Percentiles rank a stretch among this genome's conserved stretches.
phyloP scores from a whole-genome alignment of 192 early-diverging fungal species.

The Coemansia reversa region DNA sequence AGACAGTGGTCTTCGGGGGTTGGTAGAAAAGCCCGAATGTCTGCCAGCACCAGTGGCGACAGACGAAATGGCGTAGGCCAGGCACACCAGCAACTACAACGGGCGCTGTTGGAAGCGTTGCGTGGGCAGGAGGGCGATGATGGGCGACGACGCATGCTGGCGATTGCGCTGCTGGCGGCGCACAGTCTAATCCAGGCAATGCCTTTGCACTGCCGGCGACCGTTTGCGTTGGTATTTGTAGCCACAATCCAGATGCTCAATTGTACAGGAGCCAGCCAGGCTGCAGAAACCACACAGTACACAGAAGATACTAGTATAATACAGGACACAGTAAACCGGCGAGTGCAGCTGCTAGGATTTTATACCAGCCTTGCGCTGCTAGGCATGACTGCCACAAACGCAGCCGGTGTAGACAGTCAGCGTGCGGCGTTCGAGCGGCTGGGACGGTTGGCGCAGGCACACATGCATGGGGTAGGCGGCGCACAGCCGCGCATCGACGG shows the following conservation, averaged over 20 bases:
- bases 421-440: constrained; percentile 34
- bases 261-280: not conserved
- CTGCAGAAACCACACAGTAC: not conserved
- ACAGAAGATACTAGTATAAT: not conserved
- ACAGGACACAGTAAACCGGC: not conserved
- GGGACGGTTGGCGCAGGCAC: constrained; percentile 29
- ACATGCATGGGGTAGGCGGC: constrained; percentile 16
- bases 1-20: too few species aligned
- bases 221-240: constrained; percentile 1
- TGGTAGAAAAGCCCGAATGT: too few species aligned
- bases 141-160: not conserved
- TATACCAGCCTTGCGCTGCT: constrained; percentile 15
- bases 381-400: constrained; percentile 4
- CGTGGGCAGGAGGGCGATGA: not conserved
- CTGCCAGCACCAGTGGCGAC: too few species aligned
- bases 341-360: constrained; percentile 18
- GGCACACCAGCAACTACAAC: not conserved
- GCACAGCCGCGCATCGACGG: not conserved
- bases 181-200: not conserved
- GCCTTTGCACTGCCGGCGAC: not conserved
- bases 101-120: not conserved
- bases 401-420: not conserved
- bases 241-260: not conserved
- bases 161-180: not conserved
- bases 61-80: not conserved